A percentile compares a stretch with the other conserved stretches of the same genome.
These are phyloP conservation scores for Hordeum marinum DNA, from an alignment of 176 grass and related monocot genomes.

Conservation along the genomic window DNA sequence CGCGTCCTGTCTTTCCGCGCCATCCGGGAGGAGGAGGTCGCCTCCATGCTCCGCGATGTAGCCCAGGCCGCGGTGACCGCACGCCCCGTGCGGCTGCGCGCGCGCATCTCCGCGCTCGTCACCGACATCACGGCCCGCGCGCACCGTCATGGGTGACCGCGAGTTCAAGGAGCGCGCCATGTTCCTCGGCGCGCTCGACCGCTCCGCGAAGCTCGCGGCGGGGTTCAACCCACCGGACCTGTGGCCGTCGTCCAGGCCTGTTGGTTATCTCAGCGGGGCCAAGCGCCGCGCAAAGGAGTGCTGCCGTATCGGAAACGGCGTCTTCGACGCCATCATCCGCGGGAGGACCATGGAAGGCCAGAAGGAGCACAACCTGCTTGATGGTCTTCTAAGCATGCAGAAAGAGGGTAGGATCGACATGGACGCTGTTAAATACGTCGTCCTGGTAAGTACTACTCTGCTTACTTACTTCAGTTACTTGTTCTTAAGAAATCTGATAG, in stretches of 20 bases:
- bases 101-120: background rate
- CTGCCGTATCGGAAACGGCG: background rate
- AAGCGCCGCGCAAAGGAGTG: background rate
- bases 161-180: background rate
- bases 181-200: background rate
- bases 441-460: conserved; percentile 11
- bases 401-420: background rate
- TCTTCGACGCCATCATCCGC: conserved; percentile 23
- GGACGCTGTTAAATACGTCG: conserved; percentile 11
- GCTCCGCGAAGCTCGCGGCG: background rate
- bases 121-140: background rate
- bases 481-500: too few relatives aligned
- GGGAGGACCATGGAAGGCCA: conserved; percentile 5
- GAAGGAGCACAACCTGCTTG: conserved; percentile 14
- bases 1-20: too few relatives aligned
- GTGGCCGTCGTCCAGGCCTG: conserved; percentile 16
- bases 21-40: conserved; percentile 11
- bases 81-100: background rate
- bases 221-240: conserved; percentile 19
- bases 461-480: too few relatives aligned
- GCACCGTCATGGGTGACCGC: conserved; percentile 18
- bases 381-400: conserved; percentile 29
- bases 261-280: background rate
- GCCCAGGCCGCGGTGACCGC: background rate
- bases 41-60: background rate